Evolutionary conservation across 2,329 filamentous ascomycete species (phyloP).

Genomic region (Tricladium varicosporioides): DNA sequence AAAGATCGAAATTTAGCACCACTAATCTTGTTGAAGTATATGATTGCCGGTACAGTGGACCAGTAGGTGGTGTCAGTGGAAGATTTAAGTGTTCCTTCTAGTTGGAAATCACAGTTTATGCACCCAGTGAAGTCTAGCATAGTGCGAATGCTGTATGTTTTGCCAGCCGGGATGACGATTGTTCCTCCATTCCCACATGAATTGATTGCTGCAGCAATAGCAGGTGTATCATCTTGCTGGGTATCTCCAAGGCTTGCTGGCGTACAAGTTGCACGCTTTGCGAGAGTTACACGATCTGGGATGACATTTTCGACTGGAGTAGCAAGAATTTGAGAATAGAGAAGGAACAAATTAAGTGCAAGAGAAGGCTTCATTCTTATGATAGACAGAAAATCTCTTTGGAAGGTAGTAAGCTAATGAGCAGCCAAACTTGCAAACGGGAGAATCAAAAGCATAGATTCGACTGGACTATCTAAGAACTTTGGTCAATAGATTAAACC

Average conservation of each 20-base stretch:
- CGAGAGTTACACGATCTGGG: not conserved
- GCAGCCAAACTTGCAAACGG: too few relatives aligned
- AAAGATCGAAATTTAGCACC: conserved; percentile 40
- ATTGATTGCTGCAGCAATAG: conserved; percentile 42
- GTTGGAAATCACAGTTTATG: conserved; percentile 42
- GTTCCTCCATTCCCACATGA: conserved; percentile 40
- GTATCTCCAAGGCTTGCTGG: conserved; percentile 15
- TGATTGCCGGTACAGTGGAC: conserved; percentile 40
- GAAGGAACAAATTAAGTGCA: too few relatives aligned
- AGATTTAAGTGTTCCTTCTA: conserved; percentile 44
- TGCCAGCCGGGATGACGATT: conserved; percentile 42
- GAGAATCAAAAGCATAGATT: too few relatives aligned
- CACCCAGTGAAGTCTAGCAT: conserved; percentile 43
- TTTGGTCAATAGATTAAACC: too few relatives aligned
- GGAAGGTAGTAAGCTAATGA: too few relatives aligned
- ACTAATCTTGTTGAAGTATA: conserved; percentile 38
- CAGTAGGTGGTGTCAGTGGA: conserved; percentile 40
- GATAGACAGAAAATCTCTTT: too few relatives aligned
- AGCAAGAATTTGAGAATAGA: too few relatives aligned
- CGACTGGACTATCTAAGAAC: too few relatives aligned
- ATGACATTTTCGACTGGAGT: too few relatives aligned
- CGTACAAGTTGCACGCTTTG: conserved; percentile 20
- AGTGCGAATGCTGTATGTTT: conserved; percentile 43
- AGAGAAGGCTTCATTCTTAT: too few relatives aligned
- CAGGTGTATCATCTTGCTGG: conserved; percentile 42